Evolutionary conservation across 441 rosid genomes (phyloP), one percentile per base, ranked within the genome.

Genomic region (Populus hybrid): DNA sequence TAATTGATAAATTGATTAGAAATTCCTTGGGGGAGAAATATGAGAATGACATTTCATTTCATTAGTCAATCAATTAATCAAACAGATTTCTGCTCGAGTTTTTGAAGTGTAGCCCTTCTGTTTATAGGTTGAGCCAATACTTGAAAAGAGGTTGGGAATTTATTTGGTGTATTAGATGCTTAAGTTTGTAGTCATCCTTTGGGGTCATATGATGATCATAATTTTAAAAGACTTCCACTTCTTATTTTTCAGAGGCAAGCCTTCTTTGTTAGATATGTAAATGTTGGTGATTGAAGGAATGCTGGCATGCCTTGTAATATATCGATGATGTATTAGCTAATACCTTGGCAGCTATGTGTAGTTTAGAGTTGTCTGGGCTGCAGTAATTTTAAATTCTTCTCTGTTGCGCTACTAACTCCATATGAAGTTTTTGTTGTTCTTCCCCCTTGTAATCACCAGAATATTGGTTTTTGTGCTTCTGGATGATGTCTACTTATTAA

Each of bases 171-270:
- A 72, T 77, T 24, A 34, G 32, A 69, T n/a, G 23, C n/a, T 28
- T 8, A 9, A 42, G 72, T 63, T 61, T 54, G 69, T 24, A 6
- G 36, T 67, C 50, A 73, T 72, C 61, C 46, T 34, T 69, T 30
- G 50, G 73, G 68, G 76, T 76, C 72, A 18, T 34, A 73, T 34
- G 21, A 12, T 11, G 16, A 20, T 72, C 18, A 30, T 74, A n/a
- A 57, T 26, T 81, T n/a, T 75, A 50, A 36, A 68, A 69, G 54
- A 68, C 50, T 74, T 76, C 46, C 63, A 63, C 72, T 74, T 78
- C 18, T 59, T 40, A 16, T 70, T 74, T 34, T 66, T 67, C 65
- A 36, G 69, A 30, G 69, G 23, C 72, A 74, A 65, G 74, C 57
- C 21, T 40, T 40, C 24, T 67, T 70, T 30, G 32, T 65, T 36